Evolutionary conservation across 2,329 filamentous ascomycete species (phyloP), one percentile per base, ranked within the genome.

Genomic region (Fusarium staphyleae): DNA sequence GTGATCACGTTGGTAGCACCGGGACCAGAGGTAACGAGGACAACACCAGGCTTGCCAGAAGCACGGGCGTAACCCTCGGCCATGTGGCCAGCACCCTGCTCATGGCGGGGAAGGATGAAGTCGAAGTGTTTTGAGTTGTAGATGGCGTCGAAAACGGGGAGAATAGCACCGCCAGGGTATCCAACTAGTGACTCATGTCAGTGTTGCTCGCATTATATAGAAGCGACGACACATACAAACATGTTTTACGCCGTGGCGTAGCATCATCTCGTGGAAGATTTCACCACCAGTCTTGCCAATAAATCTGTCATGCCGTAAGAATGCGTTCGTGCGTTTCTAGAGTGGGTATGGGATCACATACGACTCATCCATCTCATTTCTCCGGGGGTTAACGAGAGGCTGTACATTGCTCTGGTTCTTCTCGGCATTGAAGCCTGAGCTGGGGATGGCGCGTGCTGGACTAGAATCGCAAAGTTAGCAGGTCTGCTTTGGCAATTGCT

Each of bases 231-330:
- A 87, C 91, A 72, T 82, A 96, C 91, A 98, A 70, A 98, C 85
- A 74, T 97, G 91, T 79, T 97, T 95, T 50, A 99, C 93, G 66
- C 82, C 85, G 67, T 93, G 90, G 70, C 93, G 84, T 57, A 96
- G 82, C 93, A 99, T 97, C 93, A 98, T 98, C 78, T 98, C 93
- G 75, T 98, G 93, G 77, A 98, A 96, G 67, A 98, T 97, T 76
- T 97, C 88, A 71, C 95, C 95, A 71, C 95, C 93, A 42, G 87
- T 96, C 82, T 93, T 93, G 60, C 93, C 93, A 70, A 98, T 91
- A 75, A 98, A 96, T 55, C 88, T 91, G 63, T 24, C 18, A 39
- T 43, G 36, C 14, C 36, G 16, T 40, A 55, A 16, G 41, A 42
- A 49, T 29, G 18, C 19, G 24, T 46, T 49, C 33, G 19, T 18